These are phyloP conservation scores for Backusella macrospora DNA, from an alignment of 192 early-diverging fungal species.

Conservation along the genomic window DNA sequence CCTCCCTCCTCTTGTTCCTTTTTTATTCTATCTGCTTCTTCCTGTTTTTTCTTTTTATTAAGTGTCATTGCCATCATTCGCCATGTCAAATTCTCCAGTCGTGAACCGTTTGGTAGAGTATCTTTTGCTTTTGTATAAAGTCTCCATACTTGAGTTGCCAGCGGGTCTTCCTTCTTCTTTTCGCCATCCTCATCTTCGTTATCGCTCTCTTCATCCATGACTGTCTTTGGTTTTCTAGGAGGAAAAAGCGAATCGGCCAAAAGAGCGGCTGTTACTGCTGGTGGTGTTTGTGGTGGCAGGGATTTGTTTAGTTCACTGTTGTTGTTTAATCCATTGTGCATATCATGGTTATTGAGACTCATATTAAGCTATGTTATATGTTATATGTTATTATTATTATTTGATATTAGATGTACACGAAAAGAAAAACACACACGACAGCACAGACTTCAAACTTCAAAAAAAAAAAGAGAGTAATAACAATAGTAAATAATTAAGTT, in stretches of 20 bases:
- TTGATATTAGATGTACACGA: background rate
- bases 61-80: conserved; percentile 77
- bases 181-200: conserved; percentile 29
- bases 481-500: background rate
- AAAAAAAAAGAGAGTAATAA: too few species aligned
- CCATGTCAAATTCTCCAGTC: conserved; percentile 87
- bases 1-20: background rate
- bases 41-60: conserved; percentile 39
- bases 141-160: conserved; percentile 69
- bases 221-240: conserved; percentile 27
- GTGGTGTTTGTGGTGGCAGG: conserved; percentile 21
- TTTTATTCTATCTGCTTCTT: background rate
- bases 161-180: conserved; percentile 52
- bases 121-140: conserved; percentile 82
- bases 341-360: background rate
- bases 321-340: background rate
- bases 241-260: conserved; percentile 43
- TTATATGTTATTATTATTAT: background rate
- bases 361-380: background rate
- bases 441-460: background rate
- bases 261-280: conserved; percentile 37
- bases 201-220: conserved; percentile 6
- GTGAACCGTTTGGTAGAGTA: conserved; percentile 71
- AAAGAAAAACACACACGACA: background rate
- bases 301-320: background rate